Percentiles rank a stretch among this genome's conserved stretches.
Evolutionary conservation across 2,329 filamentous ascomycete genomes (phyloP).

Genomic region (Elsinoe necatrix): DNA sequence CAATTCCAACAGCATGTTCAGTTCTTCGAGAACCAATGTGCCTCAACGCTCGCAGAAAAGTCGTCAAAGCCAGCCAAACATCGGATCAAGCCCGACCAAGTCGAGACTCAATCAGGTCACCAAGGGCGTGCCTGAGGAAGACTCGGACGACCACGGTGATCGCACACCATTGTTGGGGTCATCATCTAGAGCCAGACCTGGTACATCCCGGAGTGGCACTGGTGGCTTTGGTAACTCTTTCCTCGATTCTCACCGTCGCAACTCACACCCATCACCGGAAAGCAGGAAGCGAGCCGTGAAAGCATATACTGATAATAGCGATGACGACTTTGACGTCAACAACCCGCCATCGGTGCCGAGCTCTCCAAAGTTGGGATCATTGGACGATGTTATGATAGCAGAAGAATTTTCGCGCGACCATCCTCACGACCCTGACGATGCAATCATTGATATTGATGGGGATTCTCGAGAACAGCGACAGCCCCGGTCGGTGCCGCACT

Average conservation of each 20-base stretch:
- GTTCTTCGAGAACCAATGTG: conserved; percentile 11
- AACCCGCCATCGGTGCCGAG: conserved; percentile 56
- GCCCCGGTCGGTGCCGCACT: conserved; percentile 34
- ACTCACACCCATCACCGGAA: conserved; percentile 30
- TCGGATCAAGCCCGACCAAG: conserved; percentile 15
- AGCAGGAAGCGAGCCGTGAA: conserved; percentile 21
- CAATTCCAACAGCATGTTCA: conserved; percentile 30
- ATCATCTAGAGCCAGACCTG: conserved; percentile 28
- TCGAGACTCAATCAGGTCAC: conserved; percentile 9
- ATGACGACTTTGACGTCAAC: conserved; percentile 51
- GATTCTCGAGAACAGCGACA: conserved; percentile 23
- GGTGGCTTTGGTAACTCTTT: conserved; percentile 26
- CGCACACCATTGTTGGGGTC: conserved; percentile 47
- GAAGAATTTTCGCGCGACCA: conserved; percentile 46
- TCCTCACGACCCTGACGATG: conserved; percentile 35
- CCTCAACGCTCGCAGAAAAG: conserved; percentile 12
- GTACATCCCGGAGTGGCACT: conserved; percentile 25
- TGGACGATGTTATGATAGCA: conserved; percentile 60
- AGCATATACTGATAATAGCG: conserved; percentile 18
- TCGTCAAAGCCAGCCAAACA: conserved; percentile 13
- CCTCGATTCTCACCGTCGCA: conserved; percentile 26
- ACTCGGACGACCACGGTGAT: conserved; percentile 41
- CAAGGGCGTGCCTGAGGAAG: conserved; percentile 30
- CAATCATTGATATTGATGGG: conserved; percentile 44
- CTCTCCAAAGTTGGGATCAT: conserved; percentile 48